Base-by-base conservation (phyloP, 495 filamentous ascomycete genomes). In the Daldinia concentrica region DNA sequence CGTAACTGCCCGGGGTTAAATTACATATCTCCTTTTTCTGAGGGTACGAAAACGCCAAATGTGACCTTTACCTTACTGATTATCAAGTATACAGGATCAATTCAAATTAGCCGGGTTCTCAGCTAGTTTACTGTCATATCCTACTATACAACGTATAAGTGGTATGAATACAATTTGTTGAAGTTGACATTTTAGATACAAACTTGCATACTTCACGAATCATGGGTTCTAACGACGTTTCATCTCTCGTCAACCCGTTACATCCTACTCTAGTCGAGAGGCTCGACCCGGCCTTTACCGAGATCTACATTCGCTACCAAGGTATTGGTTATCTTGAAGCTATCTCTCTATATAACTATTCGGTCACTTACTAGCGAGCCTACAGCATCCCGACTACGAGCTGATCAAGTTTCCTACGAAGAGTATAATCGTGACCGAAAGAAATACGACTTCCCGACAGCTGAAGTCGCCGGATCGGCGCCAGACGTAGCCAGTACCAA, bases 341-440 rank as follows among this genome's bases (percentile, higher is more conserved):
- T 19, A 17, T 27, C 12, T 48, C 36, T 30, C 9, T 39, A 15
- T 15, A 12, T 26, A 56, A 7, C n/a, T 61, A 64, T 27, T 22
- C 17, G 37, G 62, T 62, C 50, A 48, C 68, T 66, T 17, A 73
- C 41, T 12, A 34, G 32, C n/a, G 51, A 54, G 7, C 24, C 8
- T 8, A 52, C 19, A 73, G 71, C 71, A 9, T 19, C 61, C 6
- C 48, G 36, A 34, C 66, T 78, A 14, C 71, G 76, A 24, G 77
- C 76, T 29, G 78, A 81, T 57, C 79, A 81, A 68, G 79, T 81
- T 12, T 63, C 73, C 11, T 81, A 80, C 59, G 77, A 79, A 45
- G 71, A 75, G n/a, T 81, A 81, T 62, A 76, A 79, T n/a, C 54
- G 24, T 27, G 70, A 81, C 58, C 69, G 71, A n/a, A 45, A 70